phyloP scores from a whole-genome alignment of 192 early-diverging fungal genomes.

The Borealophlyctis nickersoniae region DNA sequence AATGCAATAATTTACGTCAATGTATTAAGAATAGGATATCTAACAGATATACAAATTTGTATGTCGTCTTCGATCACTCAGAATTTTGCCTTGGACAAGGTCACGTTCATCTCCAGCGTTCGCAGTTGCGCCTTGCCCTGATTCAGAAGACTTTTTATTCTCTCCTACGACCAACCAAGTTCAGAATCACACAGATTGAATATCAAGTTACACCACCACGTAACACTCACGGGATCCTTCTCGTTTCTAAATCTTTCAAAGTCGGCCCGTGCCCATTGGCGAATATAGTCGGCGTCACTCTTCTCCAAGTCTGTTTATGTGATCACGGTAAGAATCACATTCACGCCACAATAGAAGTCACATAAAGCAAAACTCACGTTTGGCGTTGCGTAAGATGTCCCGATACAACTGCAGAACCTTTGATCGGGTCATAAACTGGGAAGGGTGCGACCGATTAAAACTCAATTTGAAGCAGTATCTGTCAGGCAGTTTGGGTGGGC shows the following conservation, averaged over 20 bases:
- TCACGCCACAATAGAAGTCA: background rate
- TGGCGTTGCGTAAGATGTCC: slow-evolving; percentile 12
- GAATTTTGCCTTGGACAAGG: slow-evolving; percentile 18
- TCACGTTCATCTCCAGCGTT: slow-evolving; percentile 28
- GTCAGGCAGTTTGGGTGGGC: background rate
- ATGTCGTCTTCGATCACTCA: background rate
- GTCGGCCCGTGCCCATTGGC: slow-evolving; percentile 44
- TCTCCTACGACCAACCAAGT: slow-evolving; percentile 8
- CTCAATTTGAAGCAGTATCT: background rate
- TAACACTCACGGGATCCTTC: slow-evolving; percentile 32
- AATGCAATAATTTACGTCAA: too few relatives aligned
- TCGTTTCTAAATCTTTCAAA: slow-evolving; percentile 46
- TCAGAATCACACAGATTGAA: background rate
- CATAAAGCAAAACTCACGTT: background rate
- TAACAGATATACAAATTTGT: too few relatives aligned
- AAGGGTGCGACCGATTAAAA: background rate
- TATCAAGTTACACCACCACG: background rate
- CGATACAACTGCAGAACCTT: slow-evolving; percentile 21
- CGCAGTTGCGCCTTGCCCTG: slow-evolving; percentile 25
- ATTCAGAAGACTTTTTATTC: slow-evolving; percentile 18
- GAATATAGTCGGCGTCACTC: slow-evolving; percentile 32
- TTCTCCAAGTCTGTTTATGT: slow-evolving; percentile 27
- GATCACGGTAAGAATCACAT: background rate
- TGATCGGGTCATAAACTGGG: slow-evolving; percentile 11
- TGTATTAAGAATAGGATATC: too few relatives aligned